phyloP scores from a whole-genome alignment of 768 basidiomycete genomes.

The Russula earlei region DNA sequence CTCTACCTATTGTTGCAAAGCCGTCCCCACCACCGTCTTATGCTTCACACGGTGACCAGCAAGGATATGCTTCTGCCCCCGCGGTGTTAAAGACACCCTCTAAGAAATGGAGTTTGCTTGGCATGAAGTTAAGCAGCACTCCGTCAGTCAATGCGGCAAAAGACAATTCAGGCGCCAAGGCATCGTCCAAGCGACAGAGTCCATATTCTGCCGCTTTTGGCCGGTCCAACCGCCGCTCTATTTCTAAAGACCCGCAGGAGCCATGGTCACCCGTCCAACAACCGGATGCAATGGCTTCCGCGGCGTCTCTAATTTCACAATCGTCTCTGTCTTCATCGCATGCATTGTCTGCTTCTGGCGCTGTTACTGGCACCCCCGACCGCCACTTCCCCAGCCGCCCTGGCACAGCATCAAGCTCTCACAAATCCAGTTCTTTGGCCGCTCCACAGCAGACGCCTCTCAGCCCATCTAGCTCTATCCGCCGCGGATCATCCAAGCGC shows the following conservation, averaged over 20 bases:
- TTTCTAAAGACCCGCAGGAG: slow-evolving; percentile 49
- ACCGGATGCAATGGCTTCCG: slow-evolving; percentile 68
- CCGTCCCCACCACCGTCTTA: slow-evolving; percentile 24
- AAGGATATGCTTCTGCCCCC: slow-evolving; percentile 37
- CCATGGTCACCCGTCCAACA: slow-evolving; percentile 55
- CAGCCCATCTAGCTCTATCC: slow-evolving; percentile 62
- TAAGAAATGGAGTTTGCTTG: slow-evolving; percentile 94
- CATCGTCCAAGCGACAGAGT: slow-evolving; percentile 51
- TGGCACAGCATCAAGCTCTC: slow-evolving; percentile 68
- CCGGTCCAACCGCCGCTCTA: slow-evolving; percentile 58
- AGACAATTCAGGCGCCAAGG: slow-evolving; percentile 34
- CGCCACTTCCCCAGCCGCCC: slow-evolving; percentile 52
- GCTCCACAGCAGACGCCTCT: slow-evolving; percentile 51
- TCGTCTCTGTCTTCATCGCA: slow-evolving; percentile 64
- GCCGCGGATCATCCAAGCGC: slow-evolving; percentile 65
- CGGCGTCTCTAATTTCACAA: slow-evolving; percentile 63
- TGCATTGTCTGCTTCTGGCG: slow-evolving; percentile 31
- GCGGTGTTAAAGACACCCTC: slow-evolving; percentile 65
- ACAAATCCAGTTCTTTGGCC: slow-evolving; percentile 47
- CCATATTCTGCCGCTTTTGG: slow-evolving; percentile 59
- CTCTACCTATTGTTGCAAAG: slow-evolving; percentile 27
- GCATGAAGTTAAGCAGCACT: slow-evolving; percentile 60
- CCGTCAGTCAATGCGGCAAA: slow-evolving; percentile 49
- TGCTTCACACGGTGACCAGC: slow-evolving; percentile 18
- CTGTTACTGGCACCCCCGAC: slow-evolving; percentile 56